phyloP scores from a whole-genome alignment of 352 stramenopile species.

The Hyphochytrium catenoides region DNA sequence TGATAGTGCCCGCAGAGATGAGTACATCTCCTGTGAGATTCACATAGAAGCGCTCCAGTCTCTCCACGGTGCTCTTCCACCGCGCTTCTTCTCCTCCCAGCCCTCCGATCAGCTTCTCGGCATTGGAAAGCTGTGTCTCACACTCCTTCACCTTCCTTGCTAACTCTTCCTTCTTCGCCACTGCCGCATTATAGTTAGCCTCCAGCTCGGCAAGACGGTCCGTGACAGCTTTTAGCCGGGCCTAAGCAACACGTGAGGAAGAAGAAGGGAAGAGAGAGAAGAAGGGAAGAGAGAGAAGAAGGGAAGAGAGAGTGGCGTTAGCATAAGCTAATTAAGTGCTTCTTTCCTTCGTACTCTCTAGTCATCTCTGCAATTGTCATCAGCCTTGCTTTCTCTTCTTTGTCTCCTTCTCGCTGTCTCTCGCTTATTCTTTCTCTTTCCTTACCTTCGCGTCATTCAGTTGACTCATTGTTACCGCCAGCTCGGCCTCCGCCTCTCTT shows the following conservation, averaged over 20 bases:
- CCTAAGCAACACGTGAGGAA: conserved; percentile 24
- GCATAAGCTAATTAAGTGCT: too few relatives aligned
- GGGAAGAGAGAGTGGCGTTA: too few relatives aligned
- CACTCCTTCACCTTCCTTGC: conserved; percentile 62
- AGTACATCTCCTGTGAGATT: conserved; percentile 60
- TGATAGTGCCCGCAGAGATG: conserved; percentile 55
- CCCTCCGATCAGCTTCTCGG: conserved; percentile 49
- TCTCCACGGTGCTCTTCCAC: conserved; percentile 50
- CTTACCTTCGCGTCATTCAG: too few relatives aligned
- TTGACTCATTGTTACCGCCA: conserved; percentile 23
- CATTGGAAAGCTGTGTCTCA: conserved; percentile 63
- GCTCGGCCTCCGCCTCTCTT: conserved; percentile 22
- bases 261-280: too few relatives aligned
- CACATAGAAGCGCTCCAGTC: conserved; percentile 37
- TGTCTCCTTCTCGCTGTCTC: too few relatives aligned
- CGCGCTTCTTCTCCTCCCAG: conserved; percentile 51
- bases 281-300: too few relatives aligned
- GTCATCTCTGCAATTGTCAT: too few relatives aligned
- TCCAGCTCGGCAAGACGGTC: conserved; percentile 56
- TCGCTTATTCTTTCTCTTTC: neutral
- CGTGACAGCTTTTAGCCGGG: conserved; percentile 47
- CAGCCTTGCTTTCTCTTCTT: conserved; percentile 9
- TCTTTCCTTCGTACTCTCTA: neutral
- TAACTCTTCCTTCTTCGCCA: conserved; percentile 71
- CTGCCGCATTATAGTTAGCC: conserved; percentile 44